Conservation (phyloP, 306 rosid genomes). For the Quercus cerris region DNA sequence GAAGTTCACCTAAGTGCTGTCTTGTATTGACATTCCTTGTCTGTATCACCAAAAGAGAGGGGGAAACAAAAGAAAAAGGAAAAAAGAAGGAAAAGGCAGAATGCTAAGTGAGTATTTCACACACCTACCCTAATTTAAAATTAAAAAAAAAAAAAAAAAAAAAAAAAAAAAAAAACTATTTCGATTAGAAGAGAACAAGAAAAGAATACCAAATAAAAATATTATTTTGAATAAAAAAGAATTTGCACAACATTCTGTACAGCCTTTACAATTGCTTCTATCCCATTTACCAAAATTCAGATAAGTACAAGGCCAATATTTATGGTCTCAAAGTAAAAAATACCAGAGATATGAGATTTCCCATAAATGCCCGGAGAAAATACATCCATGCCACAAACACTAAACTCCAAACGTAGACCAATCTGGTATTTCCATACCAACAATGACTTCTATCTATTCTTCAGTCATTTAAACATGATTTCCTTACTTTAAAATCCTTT, state of each 20-base stretch:
- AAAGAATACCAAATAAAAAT: background rate
- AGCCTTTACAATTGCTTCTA: background rate
- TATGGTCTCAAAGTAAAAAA: background rate
- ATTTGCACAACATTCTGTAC: background rate
- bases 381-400: background rate
- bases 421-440: background rate
- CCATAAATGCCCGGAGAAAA: background rate
- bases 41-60: slow-evolving; percentile 39
- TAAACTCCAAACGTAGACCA: background rate
- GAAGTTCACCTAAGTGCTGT: slow-evolving; percentile 69
- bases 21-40: slow-evolving; percentile 72
- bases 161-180: background rate
- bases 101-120: background rate
- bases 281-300: background rate
- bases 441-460: background rate
- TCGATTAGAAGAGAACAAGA: background rate
- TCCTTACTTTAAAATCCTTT: background rate
- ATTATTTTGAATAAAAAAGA: background rate
- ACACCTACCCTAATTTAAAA: background rate
- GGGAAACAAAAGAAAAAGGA: slow-evolving; percentile 3
- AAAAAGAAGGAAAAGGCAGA: background rate
- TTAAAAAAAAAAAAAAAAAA: too few relatives aligned
- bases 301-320: background rate
- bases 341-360: background rate
- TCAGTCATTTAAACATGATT: background rate